Evolutionary conservation across 495 filamentous ascomycete genomes (phyloP).

Genomic region (Friedmanniomyces endolithicus): DNA sequence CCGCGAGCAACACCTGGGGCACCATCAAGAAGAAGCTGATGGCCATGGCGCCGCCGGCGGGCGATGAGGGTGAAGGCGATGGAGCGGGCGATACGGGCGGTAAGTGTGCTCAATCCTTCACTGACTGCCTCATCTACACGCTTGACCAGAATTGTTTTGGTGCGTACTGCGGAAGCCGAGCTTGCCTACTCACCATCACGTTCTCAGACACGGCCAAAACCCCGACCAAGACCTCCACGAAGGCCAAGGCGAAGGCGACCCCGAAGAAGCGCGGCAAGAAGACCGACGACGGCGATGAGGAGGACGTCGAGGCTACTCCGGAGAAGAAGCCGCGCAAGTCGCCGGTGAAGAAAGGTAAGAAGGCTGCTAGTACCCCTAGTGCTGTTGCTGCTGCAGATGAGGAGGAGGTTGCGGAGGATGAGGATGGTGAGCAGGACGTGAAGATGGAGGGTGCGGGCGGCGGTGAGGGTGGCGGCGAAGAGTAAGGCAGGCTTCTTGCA

Average conservation of each 20-base stretch:
- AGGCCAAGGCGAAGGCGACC: neutral
- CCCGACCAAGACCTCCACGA: neutral
- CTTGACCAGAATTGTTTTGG: too few relatives aligned
- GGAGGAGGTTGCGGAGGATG: neutral
- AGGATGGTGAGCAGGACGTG: neutral
- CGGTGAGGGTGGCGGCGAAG: neutral
- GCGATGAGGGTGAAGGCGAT: neutral
- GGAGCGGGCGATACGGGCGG: neutral
- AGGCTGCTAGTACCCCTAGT: neutral
- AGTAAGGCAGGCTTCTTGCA: neutral
- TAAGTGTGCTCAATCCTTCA: neutral
- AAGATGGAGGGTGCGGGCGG: neutral
- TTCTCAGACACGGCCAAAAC: neutral
- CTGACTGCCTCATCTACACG: neutral
- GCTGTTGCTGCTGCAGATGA: neutral
- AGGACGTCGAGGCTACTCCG: neutral
- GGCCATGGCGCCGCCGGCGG: neutral
- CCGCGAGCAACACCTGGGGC: constrained; percentile 14
- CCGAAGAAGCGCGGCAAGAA: constrained; percentile 12
- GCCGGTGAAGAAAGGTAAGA: constrained; percentile 3
- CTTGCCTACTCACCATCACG: too few relatives aligned
- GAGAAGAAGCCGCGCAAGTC: neutral
- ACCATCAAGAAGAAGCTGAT: constrained; percentile 13
- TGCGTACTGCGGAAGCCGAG: too few relatives aligned
- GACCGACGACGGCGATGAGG: constrained; percentile 4